phyloP scores from a whole-genome alignment of 192 early-diverging fungal species.

The Coemansia sp. region DNA sequence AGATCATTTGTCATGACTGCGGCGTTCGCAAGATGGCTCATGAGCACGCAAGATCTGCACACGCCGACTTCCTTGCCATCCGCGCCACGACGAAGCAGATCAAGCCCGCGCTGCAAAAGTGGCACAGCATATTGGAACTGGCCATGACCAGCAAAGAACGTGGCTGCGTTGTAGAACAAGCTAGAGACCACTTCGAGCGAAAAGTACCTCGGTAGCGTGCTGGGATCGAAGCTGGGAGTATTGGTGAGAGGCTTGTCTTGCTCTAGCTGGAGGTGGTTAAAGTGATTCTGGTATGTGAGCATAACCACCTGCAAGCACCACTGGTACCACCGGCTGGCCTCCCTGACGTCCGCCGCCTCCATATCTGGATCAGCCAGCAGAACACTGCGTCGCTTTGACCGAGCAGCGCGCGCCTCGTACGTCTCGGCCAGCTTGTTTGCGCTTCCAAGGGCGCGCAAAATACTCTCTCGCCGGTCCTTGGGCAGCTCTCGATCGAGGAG shows the following conservation, averaged over 20 bases:
- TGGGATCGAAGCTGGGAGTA: conserved; percentile 50
- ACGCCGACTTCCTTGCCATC: conserved; percentile 36
- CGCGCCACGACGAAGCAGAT: conserved; percentile 43
- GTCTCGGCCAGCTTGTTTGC: conserved; percentile 55
- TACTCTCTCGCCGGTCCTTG: conserved; percentile 21
- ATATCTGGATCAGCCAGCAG: conserved; percentile 29
- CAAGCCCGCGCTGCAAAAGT: conserved; percentile 51
- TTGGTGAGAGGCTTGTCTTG: conserved; percentile 21
- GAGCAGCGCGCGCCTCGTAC: conserved; percentile 38
- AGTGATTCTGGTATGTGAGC: conserved; percentile 55
- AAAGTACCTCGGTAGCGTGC: conserved; percentile 45
- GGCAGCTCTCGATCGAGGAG: conserved; percentile 32
- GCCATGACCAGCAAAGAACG: conserved; percentile 38
- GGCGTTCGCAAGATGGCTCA: conserved; percentile 56
- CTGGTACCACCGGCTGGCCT: conserved; percentile 54
- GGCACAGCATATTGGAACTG: conserved; percentile 43
- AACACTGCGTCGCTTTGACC: conserved; percentile 46
- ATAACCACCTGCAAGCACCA: conserved; percentile 56
- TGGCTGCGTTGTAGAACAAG: conserved; percentile 54
- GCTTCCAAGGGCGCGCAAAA: conserved; percentile 47
- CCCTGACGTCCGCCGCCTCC: conserved; percentile 26
- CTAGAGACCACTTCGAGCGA: conserved; percentile 46
- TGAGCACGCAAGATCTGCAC: conserved; percentile 46
- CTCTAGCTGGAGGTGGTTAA: conserved; percentile 37
- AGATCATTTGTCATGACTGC: conserved; percentile 31